Conservation (phyloP, 495 filamentous ascomycete genomes). For the Apodospora peruviana region DNA sequence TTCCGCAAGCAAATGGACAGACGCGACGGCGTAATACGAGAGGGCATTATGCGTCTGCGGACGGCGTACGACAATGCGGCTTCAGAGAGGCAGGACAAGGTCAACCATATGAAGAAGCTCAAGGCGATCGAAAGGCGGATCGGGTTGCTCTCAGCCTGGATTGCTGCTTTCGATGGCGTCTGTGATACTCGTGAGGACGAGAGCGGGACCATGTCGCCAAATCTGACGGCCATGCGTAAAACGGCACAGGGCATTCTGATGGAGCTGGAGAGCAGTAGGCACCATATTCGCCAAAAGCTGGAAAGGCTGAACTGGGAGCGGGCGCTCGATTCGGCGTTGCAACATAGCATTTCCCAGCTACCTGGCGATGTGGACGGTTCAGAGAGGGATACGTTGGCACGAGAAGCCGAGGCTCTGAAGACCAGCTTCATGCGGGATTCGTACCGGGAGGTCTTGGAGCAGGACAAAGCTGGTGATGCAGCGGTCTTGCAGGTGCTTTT, state of each 20-base stretch:
- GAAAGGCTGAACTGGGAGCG: slow-evolving; percentile 80
- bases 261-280: slow-evolving; percentile 82
- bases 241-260: slow-evolving; percentile 80
- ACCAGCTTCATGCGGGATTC: slow-evolving; percentile 78
- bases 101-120: slow-evolving; percentile 73
- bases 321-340: slow-evolving; percentile 76
- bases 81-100: slow-evolving; percentile 72
- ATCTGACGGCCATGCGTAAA: slow-evolving; percentile 72
- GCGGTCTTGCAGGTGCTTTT: slow-evolving; percentile 75
- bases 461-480: slow-evolving; percentile 76
- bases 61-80: slow-evolving; percentile 77
- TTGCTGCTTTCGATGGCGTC: slow-evolving; percentile 83
- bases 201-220: slow-evolving; percentile 56
- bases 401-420: slow-evolving; percentile 81
- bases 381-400: slow-evolving; percentile 65
- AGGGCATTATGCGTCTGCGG: slow-evolving; percentile 75
- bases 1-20: slow-evolving; percentile 85
- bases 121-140: slow-evolving; percentile 82
- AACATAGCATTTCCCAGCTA: slow-evolving; percentile 75
- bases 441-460: slow-evolving; percentile 68
- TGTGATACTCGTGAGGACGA: slow-evolving; percentile 66
- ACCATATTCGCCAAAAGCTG: slow-evolving; percentile 81
- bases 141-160: slow-evolving; percentile 78
- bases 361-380: slow-evolving; percentile 64
- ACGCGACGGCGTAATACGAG: slow-evolving; percentile 68